Conservation (phyloP, 192 early-diverging fungal species). For the Gigaspora rosea region DNA sequence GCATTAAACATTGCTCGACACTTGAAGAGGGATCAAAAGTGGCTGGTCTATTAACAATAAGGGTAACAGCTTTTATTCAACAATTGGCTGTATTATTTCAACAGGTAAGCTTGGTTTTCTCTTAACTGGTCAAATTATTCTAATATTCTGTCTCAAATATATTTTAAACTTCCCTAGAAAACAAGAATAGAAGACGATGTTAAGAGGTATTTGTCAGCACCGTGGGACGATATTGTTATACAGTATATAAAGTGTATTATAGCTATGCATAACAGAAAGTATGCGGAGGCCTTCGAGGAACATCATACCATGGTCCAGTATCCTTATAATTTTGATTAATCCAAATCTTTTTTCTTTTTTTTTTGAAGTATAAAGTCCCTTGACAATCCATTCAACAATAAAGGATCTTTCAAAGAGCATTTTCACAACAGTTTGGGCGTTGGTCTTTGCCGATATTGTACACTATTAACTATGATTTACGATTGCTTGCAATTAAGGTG, state of each 20-base stretch:
- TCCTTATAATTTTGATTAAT: neutral
- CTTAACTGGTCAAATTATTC: too few relatives aligned
- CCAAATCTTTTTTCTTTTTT: neutral
- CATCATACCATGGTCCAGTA: constrained; percentile 51
- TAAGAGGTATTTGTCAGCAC: constrained; percentile 13
- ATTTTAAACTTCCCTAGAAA: neutral
- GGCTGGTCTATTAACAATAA: too few relatives aligned
- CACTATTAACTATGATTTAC: constrained; percentile 61
- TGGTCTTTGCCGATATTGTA: constrained; percentile 68
- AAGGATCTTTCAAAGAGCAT: constrained; percentile 55
- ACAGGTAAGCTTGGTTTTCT: too few relatives aligned
- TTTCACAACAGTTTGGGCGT: constrained; percentile 37
- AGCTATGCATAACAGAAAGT: constrained; percentile 35
- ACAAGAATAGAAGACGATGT: neutral
- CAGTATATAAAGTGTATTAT: constrained; percentile 44
- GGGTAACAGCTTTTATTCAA: too few relatives aligned
- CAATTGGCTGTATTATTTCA: too few relatives aligned
- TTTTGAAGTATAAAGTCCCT: neutral
- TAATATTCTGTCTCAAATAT: too few relatives aligned
- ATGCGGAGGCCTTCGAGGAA: constrained; percentile 44
- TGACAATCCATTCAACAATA: neutral
- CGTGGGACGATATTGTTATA: constrained; percentile 52
- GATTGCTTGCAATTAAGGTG: constrained; percentile 51
- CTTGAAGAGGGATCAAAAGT: too few relatives aligned
- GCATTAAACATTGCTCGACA: too few relatives aligned